Evolutionary conservation across 345 rosid species (phyloP), one percentile per base, ranked within the genome.

Genomic region (Cochlearia excelsa): DNA sequence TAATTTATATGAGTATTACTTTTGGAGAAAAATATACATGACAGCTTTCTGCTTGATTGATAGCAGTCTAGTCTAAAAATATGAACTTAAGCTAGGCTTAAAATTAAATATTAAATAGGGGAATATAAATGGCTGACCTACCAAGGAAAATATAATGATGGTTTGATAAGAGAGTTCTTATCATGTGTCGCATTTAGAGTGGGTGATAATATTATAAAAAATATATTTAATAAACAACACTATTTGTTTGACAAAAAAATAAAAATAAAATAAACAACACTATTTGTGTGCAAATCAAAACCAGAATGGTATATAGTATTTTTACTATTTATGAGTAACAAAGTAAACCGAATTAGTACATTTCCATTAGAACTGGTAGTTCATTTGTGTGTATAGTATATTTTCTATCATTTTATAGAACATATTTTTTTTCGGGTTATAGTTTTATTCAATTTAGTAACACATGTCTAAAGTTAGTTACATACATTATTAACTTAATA

Each of bases 101-200:
- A 16, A 16, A 16, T 16, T 16, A 16, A 16, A 16, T 16, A 16
- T 16, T 16, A 16, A 16, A 16, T 16, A 16, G 23, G 23, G 23
- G 23, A 16, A 16, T 16, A 16, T 16, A 16, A 16, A 33, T 33
- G 46, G 37, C 46, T 64, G 46, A 44, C 33, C 42, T 26, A 40
- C 3, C 10, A 30, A 46, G 16, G 16, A 8, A 38, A 54, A 30
- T 3, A 10, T 26, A 65, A 48, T 47, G 50, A 26, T 65, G 62
- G 43, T 65, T 27, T 39, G 69, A 48, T 46, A 40, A 7, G 55
- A 64, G 51, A 8, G 46, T 53, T 64, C 53, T 53, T 16, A 54
- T 64, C 68, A 64, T 30, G 54, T 45, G 54, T 64, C 68, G 61
- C 46, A 54, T 45, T 54, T 28, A 16, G 5, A 7, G 10, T 53